Percentiles rank a stretch among this genome's conserved stretches.
phyloP scores from a whole-genome alignment of 148 eudicot species.

The Vaccinium corymbosum region DNA sequence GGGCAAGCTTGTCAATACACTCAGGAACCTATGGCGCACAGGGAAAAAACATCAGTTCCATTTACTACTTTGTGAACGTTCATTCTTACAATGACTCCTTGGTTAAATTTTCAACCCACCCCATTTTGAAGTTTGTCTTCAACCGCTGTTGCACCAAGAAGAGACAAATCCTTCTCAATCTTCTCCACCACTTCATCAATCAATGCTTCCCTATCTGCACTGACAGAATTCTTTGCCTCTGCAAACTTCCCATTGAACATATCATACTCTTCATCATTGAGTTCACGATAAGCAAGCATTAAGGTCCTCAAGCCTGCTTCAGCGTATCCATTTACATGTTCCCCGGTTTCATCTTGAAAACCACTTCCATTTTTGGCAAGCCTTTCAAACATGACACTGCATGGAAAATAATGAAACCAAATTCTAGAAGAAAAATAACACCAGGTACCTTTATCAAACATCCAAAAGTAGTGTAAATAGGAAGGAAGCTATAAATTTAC shows the following conservation, averaged over 20 bases:
- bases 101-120: conserved; percentile 36
- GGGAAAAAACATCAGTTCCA: background rate
- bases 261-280: conserved; percentile 53
- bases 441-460: background rate
- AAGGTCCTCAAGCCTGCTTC: conserved; percentile 96
- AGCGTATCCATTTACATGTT: conserved; percentile 86
- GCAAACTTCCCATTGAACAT: conserved; percentile 52
- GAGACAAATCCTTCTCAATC: conserved; percentile 77
- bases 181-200: conserved; percentile 64
- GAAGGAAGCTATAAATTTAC: background rate
- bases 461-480: background rate
- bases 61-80: background rate
- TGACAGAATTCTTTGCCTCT: conserved; percentile 69
- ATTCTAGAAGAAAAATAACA: background rate
- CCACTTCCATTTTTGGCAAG: conserved; percentile 32
- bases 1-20: conserved; percentile 97
- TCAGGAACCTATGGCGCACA: conserved; percentile 68
- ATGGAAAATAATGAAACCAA: conserved; percentile 8
- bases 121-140: conserved; percentile 97
- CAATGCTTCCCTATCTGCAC: conserved; percentile 66
- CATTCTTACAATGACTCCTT: background rate
- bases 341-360: conserved; percentile 72
- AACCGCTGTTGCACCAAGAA: conserved; percentile 98
- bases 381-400: conserved; percentile 85
- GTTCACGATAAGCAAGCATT: conserved; percentile 80